Base-by-base conservation (phyloP, 805 yeast genomes). In the Zygoascus bituminiphila region DNA sequence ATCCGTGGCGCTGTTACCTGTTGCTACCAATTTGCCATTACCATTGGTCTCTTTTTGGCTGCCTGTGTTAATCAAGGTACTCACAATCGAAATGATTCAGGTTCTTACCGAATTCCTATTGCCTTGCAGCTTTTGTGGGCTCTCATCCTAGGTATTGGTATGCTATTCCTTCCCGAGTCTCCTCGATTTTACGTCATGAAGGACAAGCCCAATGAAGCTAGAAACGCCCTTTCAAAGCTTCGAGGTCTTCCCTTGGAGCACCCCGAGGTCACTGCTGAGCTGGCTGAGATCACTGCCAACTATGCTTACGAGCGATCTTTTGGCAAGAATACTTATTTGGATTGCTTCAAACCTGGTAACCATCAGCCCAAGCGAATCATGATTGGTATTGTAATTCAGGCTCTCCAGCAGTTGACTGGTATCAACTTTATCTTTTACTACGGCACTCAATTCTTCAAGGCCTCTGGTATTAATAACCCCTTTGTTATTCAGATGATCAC, bases 101-200 rank as follows among this genome's bases (percentile, higher is more conserved):
- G 44, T 15, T 23, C 31, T 15, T 55, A 57, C 56, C 45, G 56
- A 31, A 44, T 53, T 39, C 59, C 59, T 20, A 41, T 54, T 12
- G 57, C 56, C 12, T 39, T 55, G 41, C 56, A 54, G 38, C 29
- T 47, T 12, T 45, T 54, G n/a, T 54, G 54, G 29, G 47, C 57
- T 5, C 23, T 53, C 48, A 60, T 82, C 79, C 82, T 44, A 21
- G 68, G 25, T 23, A 68, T 70, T 23, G 24, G 46, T 4, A 19
- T 50, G 12, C 60, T 77, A 38, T 73, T 79, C 37, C 66, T 89
- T n/a, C 97, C 97, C 0, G 97, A 89, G 65, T 79, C 89, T 38
- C 96, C 96, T 0, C 73, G 96, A 51, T 89, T 75, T 67, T 80
- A 76, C 60, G 87, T 88, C 5, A 79, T 78, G 57, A 80, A 82